These are phyloP conservation scores for Kurtzmaniella quercitrusa DNA, from an alignment of 1,139 yeast species.

Conservation along the genomic window DNA sequence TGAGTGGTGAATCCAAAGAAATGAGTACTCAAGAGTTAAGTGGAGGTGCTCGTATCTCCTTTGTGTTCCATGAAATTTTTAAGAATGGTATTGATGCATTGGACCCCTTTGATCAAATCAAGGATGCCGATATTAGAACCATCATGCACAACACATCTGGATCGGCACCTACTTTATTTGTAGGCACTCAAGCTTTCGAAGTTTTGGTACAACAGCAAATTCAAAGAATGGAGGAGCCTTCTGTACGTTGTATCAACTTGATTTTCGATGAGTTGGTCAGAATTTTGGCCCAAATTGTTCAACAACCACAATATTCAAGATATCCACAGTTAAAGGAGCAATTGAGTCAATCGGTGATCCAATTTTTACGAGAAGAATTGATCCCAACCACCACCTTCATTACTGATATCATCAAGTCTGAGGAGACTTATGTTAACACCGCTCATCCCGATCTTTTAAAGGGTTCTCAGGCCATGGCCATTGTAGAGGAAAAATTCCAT, in stretches of 20 bases:
- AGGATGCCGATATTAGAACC: slow-evolving; percentile 96
- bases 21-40: slow-evolving; percentile 79
- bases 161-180: slow-evolving; percentile 95
- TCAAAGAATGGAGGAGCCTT: slow-evolving; percentile 90
- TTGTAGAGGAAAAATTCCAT: slow-evolving; percentile 87
- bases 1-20: slow-evolving; percentile 93
- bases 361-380: slow-evolving; percentile 74
- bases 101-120: slow-evolving; percentile 96
- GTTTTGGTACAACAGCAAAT: slow-evolving; percentile 95
- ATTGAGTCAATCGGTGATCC: slow-evolving; percentile 73
- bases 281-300: slow-evolving; percentile 78
- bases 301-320: slow-evolving; percentile 78
- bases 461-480: slow-evolving; percentile 93
- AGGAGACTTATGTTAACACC: slow-evolving; percentile 91
- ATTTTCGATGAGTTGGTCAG: slow-evolving; percentile 93
- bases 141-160: slow-evolving; percentile 96
- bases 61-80: slow-evolving; percentile 95
- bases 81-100: slow-evolving; percentile 88
- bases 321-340: slow-evolving; percentile 90
- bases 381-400: slow-evolving; percentile 85
- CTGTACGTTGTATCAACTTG: slow-evolving; percentile 80
- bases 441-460: slow-evolving; percentile 96
- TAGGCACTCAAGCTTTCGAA: slow-evolving; percentile 96
- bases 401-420: slow-evolving; percentile 73
- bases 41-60: slow-evolving; percentile 97